phyloP scores from a whole-genome alignment of 768 basidiomycete genomes.

The Thelephora aurantiotincta region DNA sequence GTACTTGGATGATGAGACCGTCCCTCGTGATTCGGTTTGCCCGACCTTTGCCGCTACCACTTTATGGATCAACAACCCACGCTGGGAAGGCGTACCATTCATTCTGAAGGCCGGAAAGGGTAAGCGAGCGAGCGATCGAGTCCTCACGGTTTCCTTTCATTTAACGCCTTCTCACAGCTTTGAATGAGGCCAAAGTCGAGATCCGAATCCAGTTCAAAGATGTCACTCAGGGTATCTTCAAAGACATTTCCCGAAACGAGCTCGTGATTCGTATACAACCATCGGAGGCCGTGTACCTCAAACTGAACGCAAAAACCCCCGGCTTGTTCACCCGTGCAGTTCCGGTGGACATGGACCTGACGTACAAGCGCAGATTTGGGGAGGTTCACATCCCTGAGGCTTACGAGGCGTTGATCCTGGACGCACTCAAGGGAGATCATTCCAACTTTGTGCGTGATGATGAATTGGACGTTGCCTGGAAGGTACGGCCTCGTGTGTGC shows the following conservation, averaged over 20 bases:
- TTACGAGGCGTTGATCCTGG: conserved; percentile 89
- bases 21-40: conserved; percentile 82
- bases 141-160: conserved; percentile 2
- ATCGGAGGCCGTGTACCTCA: conserved; percentile 91
- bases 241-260: conserved; percentile 91
- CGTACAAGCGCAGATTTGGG: conserved; percentile 90
- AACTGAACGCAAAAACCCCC: conserved; percentile 90
- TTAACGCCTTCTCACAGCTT: conserved; percentile 31
- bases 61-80: conserved; percentile 84
- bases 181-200: conserved; percentile 98
- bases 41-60: conserved; percentile 90
- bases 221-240: conserved; percentile 93
- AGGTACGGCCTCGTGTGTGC: conserved; percentile 34
- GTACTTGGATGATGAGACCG: conserved; percentile 95
- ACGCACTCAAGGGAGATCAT: conserved; percentile 95
- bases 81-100: conserved; percentile 99
- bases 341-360: conserved; percentile 95
- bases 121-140: conserved; percentile 18
- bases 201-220: conserved; percentile 98
- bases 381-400: conserved; percentile 92
- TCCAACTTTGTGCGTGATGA: conserved; percentile 98
- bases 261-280: conserved; percentile 96
- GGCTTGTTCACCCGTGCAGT: conserved; percentile 83
- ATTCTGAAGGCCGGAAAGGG: conserved; percentile 98
- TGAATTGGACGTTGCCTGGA: conserved; percentile 96